Evolutionary conservation across 805 yeast genomes (phyloP).

Genomic region (Nakazawaea anatomiae): DNA sequence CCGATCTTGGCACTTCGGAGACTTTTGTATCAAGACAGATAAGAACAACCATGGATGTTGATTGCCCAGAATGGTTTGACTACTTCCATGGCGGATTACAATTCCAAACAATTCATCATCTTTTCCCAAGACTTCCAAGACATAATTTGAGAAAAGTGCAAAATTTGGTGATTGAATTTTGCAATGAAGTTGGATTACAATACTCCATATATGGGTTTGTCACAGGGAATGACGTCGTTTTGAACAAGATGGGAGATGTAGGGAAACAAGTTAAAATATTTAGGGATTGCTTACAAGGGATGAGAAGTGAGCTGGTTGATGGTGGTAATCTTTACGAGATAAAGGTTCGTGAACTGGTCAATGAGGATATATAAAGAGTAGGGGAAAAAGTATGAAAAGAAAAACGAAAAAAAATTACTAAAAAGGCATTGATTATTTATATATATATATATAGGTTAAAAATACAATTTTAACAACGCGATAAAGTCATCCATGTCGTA

Average conservation of each 20-base stretch:
- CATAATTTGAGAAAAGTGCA: slow-evolving; percentile 80
- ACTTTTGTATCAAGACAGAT: slow-evolving; percentile 75
- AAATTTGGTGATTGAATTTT: slow-evolving; percentile 64
- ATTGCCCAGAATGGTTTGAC: slow-evolving; percentile 90
- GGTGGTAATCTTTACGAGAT: slow-evolving; percentile 24
- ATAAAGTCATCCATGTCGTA: slow-evolving; percentile 2
- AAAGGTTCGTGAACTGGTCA: slow-evolving; percentile 15
- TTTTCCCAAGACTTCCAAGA: slow-evolving; percentile 84
- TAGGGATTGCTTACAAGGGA: slow-evolving; percentile 63
- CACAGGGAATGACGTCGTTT: slow-evolving; percentile 68
- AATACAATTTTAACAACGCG: not conserved
- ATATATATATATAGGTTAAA: not conserved
- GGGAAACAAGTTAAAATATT: slow-evolving; percentile 75
- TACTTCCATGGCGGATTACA: slow-evolving; percentile 89
- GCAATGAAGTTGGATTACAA: slow-evolving; percentile 68
- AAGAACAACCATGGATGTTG: slow-evolving; percentile 92
- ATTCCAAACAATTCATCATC: slow-evolving; percentile 86
- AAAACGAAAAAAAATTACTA: not conserved
- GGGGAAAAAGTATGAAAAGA: not conserved
- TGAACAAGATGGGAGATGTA: slow-evolving; percentile 63
- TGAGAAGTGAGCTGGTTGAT: slow-evolving; percentile 44
- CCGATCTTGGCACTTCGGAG: slow-evolving; percentile 78
- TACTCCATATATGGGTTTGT: slow-evolving; percentile 84
- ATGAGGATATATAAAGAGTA: not conserved
- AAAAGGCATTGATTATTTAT: not conserved